A percentile compares a stretch with the other conserved stretches of the same genome.
These are phyloP conservation scores for Aspergillus sp. DNA, from an alignment of 2,329 filamentous ascomycete species.

Conservation along the genomic window DNA sequence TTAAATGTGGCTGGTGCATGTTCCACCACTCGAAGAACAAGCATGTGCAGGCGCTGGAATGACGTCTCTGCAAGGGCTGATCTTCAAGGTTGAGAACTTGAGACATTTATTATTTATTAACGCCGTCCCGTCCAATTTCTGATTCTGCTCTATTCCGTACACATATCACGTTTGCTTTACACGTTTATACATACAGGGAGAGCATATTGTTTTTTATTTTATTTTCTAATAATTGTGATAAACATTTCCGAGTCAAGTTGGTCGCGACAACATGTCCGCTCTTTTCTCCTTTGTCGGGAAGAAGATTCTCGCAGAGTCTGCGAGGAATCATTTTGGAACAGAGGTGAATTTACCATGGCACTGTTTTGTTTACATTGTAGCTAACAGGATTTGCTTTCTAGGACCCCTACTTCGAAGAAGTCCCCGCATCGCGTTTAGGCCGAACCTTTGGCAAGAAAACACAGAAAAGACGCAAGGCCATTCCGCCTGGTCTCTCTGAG, in stretches of 20 bases:
- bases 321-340: conserved; percentile 42
- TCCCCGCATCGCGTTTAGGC: conserved; percentile 69
- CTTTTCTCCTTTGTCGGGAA: conserved; percentile 31
- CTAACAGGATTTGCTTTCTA: conserved; percentile 38
- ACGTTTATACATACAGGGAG: background rate
- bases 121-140: background rate
- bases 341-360: conserved; percentile 30
- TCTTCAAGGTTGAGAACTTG: background rate
- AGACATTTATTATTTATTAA: background rate
- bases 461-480: conserved; percentile 81
- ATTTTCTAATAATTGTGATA: background rate
- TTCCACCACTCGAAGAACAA: background rate
- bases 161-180: background rate
- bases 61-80: background rate
- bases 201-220: background rate
- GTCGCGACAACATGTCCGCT: conserved; percentile 24
- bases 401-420: conserved; percentile 88
- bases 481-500: conserved; percentile 77
- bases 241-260: no score
- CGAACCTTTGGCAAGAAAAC: conserved; percentile 67
- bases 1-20: background rate
- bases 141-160: background rate
- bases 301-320: conserved; percentile 37
- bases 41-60: background rate
- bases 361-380: background rate